These are phyloP conservation scores for Kondoa subrosea DNA, from an alignment of 768 basidiomycete genomes.

Conservation along the genomic window DNA sequence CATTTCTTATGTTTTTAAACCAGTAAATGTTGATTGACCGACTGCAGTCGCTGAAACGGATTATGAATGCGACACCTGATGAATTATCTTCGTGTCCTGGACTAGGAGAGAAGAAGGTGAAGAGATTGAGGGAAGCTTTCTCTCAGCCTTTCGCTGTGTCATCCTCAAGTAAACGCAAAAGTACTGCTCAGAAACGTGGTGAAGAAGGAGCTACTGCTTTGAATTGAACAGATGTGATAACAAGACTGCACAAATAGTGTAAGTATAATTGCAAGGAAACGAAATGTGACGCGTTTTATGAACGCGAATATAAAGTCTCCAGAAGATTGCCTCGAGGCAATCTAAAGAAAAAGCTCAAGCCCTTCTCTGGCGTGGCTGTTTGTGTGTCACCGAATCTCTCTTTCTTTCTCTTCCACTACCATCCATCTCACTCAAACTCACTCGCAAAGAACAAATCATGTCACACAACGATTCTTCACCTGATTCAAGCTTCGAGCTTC, in stretches of 20 bases:
- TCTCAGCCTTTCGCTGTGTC: slow-evolving; percentile 51
- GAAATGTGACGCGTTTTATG: too few relatives aligned
- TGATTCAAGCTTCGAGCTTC: too few relatives aligned
- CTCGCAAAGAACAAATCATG: too few relatives aligned
- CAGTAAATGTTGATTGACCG: slow-evolving; percentile 8
- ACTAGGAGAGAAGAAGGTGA: slow-evolving; percentile 84
- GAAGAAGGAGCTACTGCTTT: slow-evolving; percentile 17
- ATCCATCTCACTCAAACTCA: too few relatives aligned
- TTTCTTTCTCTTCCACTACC: too few relatives aligned
- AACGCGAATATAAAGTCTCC: too few relatives aligned
- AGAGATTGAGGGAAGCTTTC: slow-evolving; percentile 76
- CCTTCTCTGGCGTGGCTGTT: too few relatives aligned
- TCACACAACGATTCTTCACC: too few relatives aligned
- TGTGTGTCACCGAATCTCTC: too few relatives aligned
- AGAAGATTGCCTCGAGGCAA: background rate
- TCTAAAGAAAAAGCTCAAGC: too few relatives aligned
- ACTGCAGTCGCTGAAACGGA: slow-evolving; percentile 63
- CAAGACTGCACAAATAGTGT: too few relatives aligned
- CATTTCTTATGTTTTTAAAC: background rate
- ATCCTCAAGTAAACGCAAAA: slow-evolving; percentile 8
- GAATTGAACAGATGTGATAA: slow-evolving; percentile 17
- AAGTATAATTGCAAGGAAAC: too few relatives aligned
- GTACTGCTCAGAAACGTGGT: slow-evolving; percentile 20
- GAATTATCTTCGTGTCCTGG: slow-evolving; percentile 72
- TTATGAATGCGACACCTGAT: slow-evolving; percentile 54